Percentiles rank a stretch among this genome's conserved stretches.
These are phyloP conservation scores for Pleurotus salmoneostramineus DNA, from an alignment of 768 basidiomycete genomes.

Conservation along the genomic window DNA sequence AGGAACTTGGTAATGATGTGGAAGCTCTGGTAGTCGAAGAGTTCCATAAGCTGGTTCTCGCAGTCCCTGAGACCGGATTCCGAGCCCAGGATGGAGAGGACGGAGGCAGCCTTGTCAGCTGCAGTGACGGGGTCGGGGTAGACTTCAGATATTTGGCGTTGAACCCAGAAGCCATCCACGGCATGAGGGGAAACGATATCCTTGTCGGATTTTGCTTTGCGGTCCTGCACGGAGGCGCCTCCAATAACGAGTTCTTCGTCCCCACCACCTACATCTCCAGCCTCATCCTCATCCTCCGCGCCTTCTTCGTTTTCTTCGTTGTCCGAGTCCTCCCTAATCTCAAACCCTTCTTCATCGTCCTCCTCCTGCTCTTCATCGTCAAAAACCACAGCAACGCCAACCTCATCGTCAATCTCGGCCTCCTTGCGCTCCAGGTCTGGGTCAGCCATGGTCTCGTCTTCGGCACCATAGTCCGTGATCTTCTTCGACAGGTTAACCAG, in stretches of 20 bases:
- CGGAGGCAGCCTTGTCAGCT: slow-evolving; percentile 83
- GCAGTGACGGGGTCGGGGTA: slow-evolving; percentile 95
- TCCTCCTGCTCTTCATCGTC: slow-evolving; percentile 97
- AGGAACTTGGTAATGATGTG: slow-evolving; percentile 86
- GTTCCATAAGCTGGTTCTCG: slow-evolving; percentile 94
- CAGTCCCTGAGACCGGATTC: slow-evolving; percentile 87
- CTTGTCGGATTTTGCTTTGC: slow-evolving; percentile 56
- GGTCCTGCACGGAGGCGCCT: slow-evolving; percentile 51
- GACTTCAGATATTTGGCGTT: slow-evolving; percentile 85
- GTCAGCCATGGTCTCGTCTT: slow-evolving; percentile 77
- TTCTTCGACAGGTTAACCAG: slow-evolving; percentile 86
- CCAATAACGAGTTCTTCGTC: slow-evolving; percentile 80
- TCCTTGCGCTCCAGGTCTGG: slow-evolving; percentile 80
- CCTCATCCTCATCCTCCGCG: slow-evolving; percentile 31
- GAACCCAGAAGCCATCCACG: slow-evolving; percentile 98
- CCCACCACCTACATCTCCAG: slow-evolving; percentile 39
- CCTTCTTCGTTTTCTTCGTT: slow-evolving; percentile 66
- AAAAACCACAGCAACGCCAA: slow-evolving; percentile 97
- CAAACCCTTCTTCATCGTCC: slow-evolving; percentile 86
- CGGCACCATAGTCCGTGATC: slow-evolving; percentile 91
- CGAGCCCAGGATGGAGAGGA: slow-evolving; percentile 81
- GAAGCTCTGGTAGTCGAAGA: slow-evolving; percentile 93
- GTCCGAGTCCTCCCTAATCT: slow-evolving; percentile 80
- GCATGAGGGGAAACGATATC: slow-evolving; percentile 85
- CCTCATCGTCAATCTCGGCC: slow-evolving; percentile 91